Evolutionary conservation across 2,329 filamentous ascomycete species (phyloP).

Genomic region (Lasiodiplodia hormozganensis): DNA sequence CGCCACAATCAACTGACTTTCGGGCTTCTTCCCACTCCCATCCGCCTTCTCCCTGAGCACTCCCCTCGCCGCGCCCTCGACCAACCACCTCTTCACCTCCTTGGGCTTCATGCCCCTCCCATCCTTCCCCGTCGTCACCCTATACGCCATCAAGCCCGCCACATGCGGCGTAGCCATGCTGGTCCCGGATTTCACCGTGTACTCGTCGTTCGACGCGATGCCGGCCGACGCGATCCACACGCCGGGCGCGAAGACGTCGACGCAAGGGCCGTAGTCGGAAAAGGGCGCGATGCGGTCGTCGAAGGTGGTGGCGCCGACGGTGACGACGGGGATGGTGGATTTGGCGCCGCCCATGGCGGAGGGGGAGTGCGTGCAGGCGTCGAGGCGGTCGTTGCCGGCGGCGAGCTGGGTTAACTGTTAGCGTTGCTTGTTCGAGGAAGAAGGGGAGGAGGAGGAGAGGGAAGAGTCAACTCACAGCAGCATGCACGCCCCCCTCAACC

Average conservation of each 20-base stretch:
- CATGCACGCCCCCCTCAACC: constrained; percentile 3
- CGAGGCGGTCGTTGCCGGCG: constrained; percentile 42
- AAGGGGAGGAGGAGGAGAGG: not conserved
- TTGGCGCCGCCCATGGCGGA: constrained; percentile 37
- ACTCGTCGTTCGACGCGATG: constrained; percentile 37
- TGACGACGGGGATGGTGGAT: constrained; percentile 40
- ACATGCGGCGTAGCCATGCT: constrained; percentile 71
- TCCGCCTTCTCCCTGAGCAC: not conserved
- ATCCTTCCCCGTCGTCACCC: not conserved
- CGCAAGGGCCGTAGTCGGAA: constrained; percentile 45
- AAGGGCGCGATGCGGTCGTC: constrained; percentile 41
- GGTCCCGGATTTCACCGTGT: constrained; percentile 61
- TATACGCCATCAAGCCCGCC: constrained; percentile 69
- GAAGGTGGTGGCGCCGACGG: constrained; percentile 46
- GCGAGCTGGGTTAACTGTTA: constrained; percentile 36
- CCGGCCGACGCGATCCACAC: constrained; percentile 51
- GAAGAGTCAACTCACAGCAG: constrained; percentile 29
- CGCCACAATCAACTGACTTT: too few relatives aligned
- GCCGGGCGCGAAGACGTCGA: constrained; percentile 49
- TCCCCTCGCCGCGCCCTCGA: not conserved
- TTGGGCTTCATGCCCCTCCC: not conserved
- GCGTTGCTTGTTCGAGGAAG: not conserved
- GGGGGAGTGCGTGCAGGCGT: constrained; percentile 41
- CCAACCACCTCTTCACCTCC: not conserved
- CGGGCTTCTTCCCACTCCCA: not conserved